Percentiles rank a stretch among this genome's conserved stretches.
phyloP scores from a whole-genome alignment of 352 stramenopile species.

The Phytophthora megakarya region DNA sequence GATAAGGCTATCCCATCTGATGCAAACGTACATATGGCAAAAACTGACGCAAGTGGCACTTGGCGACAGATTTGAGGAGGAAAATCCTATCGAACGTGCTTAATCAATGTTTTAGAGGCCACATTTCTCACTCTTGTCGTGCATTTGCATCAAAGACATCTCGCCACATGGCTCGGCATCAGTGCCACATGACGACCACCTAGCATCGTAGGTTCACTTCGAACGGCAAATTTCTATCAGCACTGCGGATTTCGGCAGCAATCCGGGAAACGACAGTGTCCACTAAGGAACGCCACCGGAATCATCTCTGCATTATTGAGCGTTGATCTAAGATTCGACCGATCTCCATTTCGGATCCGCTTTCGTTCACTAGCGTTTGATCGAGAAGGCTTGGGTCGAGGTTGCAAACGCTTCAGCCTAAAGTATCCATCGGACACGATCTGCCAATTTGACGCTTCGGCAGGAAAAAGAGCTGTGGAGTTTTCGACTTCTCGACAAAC shows the following conservation, averaged over 20 bases:
- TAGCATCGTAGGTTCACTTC: background rate
- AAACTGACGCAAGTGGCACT: background rate
- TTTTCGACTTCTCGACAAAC: background rate
- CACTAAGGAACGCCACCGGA: background rate
- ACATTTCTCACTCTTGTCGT: too few species aligned
- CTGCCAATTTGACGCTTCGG: background rate
- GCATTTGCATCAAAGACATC: too few species aligned
- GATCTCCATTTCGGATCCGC: background rate
- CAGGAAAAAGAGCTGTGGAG: background rate
- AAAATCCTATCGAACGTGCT: background rate
- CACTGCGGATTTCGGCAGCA: too few species aligned
- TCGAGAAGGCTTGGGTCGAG: background rate
- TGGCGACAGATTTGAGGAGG: conserved; percentile 5
- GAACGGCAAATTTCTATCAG: background rate
- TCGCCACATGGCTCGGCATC: background rate
- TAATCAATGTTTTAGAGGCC: background rate
- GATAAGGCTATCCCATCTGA: conserved; percentile 11
- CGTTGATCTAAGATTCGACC: background rate
- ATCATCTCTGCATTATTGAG: background rate
- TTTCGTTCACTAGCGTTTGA: background rate
- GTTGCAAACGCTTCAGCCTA: background rate
- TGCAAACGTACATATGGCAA: conserved; percentile 7
- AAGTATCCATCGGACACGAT: too few species aligned
- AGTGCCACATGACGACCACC: background rate
- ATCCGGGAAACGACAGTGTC: background rate